phyloP scores from a whole-genome alignment of 1,284 basidiomycete species.

The Apiotrichum porosum region DNA sequence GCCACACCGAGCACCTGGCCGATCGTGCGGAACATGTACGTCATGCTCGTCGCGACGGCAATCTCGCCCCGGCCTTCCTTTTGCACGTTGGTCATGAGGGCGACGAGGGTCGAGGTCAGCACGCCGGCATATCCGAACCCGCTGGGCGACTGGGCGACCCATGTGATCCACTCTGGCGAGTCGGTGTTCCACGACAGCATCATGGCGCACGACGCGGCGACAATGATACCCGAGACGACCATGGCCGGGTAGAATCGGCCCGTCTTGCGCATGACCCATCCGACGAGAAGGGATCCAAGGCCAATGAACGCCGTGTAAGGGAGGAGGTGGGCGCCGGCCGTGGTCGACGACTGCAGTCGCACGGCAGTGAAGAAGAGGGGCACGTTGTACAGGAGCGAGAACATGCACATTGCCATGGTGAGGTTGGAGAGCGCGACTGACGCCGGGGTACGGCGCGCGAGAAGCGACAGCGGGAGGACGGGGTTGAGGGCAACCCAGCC shows the following conservation, averaged over 20 bases:
- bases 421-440: constrained; percentile 75
- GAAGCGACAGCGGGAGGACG: constrained; percentile 72
- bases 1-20: constrained; percentile 89
- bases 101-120: constrained; percentile 36
- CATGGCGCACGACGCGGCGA: constrained; percentile 22
- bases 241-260: constrained; percentile 67
- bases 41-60: constrained; percentile 78
- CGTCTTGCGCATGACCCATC: constrained; percentile 77
- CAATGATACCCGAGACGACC: constrained; percentile 18
- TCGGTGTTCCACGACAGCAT: constrained; percentile 37
- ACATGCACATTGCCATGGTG: constrained; percentile 58
- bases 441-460: constrained; percentile 62
- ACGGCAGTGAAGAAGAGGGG: constrained; percentile 91
- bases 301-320: constrained; percentile 63
- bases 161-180: constrained; percentile 52
- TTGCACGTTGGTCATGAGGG: constrained; percentile 36
- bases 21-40: constrained; percentile 81
- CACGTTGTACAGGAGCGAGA: constrained; percentile 79
- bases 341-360: constrained; percentile 63
- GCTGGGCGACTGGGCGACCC: constrained; percentile 30
- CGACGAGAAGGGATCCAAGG: constrained; percentile 74
- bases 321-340: constrained; percentile 75
- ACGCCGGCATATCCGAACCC: constrained; percentile 40
- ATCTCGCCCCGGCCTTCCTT: constrained; percentile 31
- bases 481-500: constrained; percentile 67